Percentiles rank a stretch among this genome's conserved stretches.
Conservation (phyloP, 2,329 filamentous ascomycete genomes). For the Aspergillus proliferans region DNA sequence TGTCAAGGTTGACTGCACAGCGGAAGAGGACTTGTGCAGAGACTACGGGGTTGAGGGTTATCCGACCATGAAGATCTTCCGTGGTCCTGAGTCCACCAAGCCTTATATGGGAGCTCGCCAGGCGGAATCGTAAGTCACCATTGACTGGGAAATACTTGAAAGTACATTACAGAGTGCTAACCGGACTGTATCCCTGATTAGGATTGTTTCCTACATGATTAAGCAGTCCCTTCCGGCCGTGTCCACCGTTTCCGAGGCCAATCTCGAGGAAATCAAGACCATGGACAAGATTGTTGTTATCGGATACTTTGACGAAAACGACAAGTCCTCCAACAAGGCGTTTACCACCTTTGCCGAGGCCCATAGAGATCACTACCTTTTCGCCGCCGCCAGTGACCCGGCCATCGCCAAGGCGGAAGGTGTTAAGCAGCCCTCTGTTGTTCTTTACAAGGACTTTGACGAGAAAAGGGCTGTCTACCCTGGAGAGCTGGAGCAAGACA, state of each 20-base stretch:
- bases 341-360: conserved; percentile 67
- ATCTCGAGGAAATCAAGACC: conserved; percentile 92
- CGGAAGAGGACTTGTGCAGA: conserved; percentile 86
- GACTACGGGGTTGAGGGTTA: conserved; percentile 90
- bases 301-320: conserved; percentile 72
- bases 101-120: conserved; percentile 89
- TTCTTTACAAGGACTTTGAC: conserved; percentile 97
- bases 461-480: conserved; percentile 85
- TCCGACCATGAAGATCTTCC: conserved; percentile 98
- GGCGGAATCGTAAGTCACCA: conserved; percentile 56
- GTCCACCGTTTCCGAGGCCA: conserved; percentile 72
- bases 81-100: conserved; percentile 70
- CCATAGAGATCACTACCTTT: conserved; percentile 85
- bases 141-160: background rate
- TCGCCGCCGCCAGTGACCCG: conserved; percentile 79
- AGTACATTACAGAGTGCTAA: conserved; percentile 15
- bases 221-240: conserved; percentile 96
- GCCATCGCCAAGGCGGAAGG: conserved; percentile 83
- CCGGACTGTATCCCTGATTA: conserved; percentile 15
- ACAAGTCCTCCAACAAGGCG: conserved; percentile 80
- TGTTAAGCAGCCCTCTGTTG: conserved; percentile 76
- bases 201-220: conserved; percentile 82
- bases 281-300: conserved; percentile 94
- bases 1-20: conserved; percentile 73
- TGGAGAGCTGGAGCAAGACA: conserved; percentile 73